These are phyloP conservation scores for Leccinum subrobustum DNA, from an alignment of 1,284 basidiomycete species.

Conservation along the genomic window DNA sequence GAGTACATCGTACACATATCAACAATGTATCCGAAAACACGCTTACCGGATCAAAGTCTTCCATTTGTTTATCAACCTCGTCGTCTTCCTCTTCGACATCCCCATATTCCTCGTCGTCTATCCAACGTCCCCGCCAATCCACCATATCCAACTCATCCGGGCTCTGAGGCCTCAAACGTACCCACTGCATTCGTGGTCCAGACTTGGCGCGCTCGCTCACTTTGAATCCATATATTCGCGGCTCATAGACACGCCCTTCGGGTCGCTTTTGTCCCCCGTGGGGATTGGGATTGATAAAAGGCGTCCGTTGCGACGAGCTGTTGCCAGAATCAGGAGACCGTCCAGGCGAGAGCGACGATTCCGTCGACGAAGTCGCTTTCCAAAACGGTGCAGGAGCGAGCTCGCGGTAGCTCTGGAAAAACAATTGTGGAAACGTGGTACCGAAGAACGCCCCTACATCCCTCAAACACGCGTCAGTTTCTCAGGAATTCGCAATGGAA, in stretches of 20 bases:
- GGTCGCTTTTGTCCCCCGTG: constrained; percentile 87
- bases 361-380: constrained; percentile 53
- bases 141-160: constrained; percentile 82
- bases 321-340: constrained; percentile 48
- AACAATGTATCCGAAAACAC: neutral
- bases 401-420: constrained; percentile 97
- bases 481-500: neutral
- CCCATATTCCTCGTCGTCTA: constrained; percentile 70
- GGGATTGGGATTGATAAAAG: constrained; percentile 79
- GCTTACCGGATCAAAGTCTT: constrained; percentile 77
- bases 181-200: constrained; percentile 97
- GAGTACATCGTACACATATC: neutral
- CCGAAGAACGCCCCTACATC: constrained; percentile 94
- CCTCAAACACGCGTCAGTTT: constrained; percentile 22
- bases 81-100: constrained; percentile 63
- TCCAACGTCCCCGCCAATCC: constrained; percentile 86
- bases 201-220: constrained; percentile 83
- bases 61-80: constrained; percentile 72
- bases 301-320: constrained; percentile 46
- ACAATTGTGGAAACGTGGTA: constrained; percentile 95
- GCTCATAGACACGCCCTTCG: constrained; percentile 83
- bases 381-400: constrained; percentile 86
- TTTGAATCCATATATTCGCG: constrained; percentile 92
- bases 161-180: constrained; percentile 81
- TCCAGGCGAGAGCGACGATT: constrained; percentile 52